Conservation (phyloP, 2,329 filamentous ascomycete genomes). For the Proliferodiscus dingleyae region DNA sequence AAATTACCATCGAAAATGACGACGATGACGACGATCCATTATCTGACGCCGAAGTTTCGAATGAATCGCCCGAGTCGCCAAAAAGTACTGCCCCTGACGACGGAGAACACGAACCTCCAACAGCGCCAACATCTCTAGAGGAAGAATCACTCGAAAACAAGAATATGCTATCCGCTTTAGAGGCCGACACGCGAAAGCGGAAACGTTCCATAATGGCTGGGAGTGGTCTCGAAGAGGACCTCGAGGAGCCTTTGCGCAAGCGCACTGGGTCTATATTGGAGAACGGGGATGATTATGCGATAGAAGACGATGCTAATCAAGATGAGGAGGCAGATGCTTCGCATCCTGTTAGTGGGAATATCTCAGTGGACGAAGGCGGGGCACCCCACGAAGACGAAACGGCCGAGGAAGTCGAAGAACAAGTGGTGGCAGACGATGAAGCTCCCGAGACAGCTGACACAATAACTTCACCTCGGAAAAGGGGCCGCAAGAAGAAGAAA, state of each 20-base stretch:
- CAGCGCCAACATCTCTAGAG: slow-evolving; percentile 33
- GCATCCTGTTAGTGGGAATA: slow-evolving; percentile 29
- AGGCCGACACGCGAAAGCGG: slow-evolving; percentile 33
- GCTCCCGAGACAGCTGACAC: slow-evolving; percentile 23
- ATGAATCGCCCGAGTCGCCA: slow-evolving; percentile 31
- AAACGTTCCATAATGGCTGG: slow-evolving; percentile 33
- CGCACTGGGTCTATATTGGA: slow-evolving; percentile 45
- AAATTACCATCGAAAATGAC: slow-evolving; percentile 41
- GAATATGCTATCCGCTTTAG: slow-evolving; percentile 17
- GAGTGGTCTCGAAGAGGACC: slow-evolving; percentile 30
- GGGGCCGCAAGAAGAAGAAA: slow-evolving; percentile 34
- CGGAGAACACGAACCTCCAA: slow-evolving; percentile 25
- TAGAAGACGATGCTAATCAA: slow-evolving; percentile 38
- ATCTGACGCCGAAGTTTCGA: slow-evolving; percentile 33
- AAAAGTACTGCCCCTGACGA: slow-evolving; percentile 38
- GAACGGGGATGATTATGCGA: slow-evolving; percentile 41
- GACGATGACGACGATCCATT: slow-evolving; percentile 33
- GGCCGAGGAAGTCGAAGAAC: slow-evolving; percentile 36
- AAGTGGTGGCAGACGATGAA: slow-evolving; percentile 38
- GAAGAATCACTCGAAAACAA: slow-evolving; percentile 26
- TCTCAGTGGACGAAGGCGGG: slow-evolving; percentile 33
- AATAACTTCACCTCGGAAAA: slow-evolving; percentile 30
- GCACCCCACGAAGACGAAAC: slow-evolving; percentile 43
- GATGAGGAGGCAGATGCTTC: slow-evolving; percentile 37
- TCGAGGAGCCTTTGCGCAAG: slow-evolving; percentile 41